phyloP scores from a whole-genome alignment of 2,329 filamentous ascomycete species.

The Stachybotrys elegans region DNA sequence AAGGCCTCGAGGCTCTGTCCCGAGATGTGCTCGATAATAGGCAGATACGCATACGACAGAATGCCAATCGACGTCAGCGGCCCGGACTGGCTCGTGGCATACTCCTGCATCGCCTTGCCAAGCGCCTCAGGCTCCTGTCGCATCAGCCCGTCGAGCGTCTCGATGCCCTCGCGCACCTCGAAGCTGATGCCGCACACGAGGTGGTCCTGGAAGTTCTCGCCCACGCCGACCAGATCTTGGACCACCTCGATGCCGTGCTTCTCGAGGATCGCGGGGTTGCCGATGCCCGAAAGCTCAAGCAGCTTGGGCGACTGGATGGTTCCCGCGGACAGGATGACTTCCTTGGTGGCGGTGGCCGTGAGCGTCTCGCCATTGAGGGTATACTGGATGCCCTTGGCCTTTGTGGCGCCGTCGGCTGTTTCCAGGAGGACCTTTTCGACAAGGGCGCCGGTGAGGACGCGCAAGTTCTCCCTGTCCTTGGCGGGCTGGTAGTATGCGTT shows the following conservation, averaged over 20 bases:
- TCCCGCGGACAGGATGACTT: slow-evolving; percentile 8
- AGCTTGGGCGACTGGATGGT: slow-evolving; percentile 13
- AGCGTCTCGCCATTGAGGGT: too few relatives aligned
- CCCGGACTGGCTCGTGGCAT: not conserved
- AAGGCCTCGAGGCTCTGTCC: not conserved
- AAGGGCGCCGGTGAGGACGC: too few relatives aligned
- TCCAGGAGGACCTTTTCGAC: too few relatives aligned
- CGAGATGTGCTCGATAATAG: not conserved
- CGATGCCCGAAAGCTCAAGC: slow-evolving; percentile 27
- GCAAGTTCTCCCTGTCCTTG: too few relatives aligned
- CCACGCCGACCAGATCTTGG: not conserved
- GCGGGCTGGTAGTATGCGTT: too few relatives aligned
- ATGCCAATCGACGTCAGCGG: not conserved
- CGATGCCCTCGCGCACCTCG: not conserved
- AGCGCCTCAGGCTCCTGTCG: slow-evolving; percentile 2
- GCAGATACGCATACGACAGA: not conserved
- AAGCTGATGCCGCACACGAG: not conserved
- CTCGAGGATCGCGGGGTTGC: slow-evolving; percentile 20
- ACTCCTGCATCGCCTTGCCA: slow-evolving; percentile 3
- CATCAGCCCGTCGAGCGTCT: not conserved
- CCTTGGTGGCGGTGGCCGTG: too few relatives aligned
- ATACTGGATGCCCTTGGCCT: too few relatives aligned
- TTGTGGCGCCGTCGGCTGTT: too few relatives aligned
- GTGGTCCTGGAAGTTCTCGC: not conserved
- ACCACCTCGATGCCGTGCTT: not conserved